Evolutionary conservation across 306 rosid species (phyloP), one percentile per base, ranked within the genome.

Genomic region (Hippophae gyantsensis): DNA sequence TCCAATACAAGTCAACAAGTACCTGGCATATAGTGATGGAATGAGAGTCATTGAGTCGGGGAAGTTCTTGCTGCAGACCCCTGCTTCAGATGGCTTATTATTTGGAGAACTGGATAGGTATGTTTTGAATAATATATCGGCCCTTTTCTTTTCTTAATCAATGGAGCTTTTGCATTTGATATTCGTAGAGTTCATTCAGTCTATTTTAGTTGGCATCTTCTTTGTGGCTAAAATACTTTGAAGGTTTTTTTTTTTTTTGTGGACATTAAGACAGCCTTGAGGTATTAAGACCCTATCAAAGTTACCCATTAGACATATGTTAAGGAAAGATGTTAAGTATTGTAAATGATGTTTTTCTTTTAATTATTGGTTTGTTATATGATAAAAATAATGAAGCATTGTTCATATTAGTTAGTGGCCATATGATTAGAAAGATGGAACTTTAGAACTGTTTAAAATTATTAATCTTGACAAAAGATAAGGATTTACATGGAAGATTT

Each of bases 1-100:
- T 54, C 99, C 99, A 0, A 88, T 92, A 67, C 99, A 92, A 82
- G 99, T 92, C 60, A 86, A 86, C 85, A 92, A 88, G 76, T 71
- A 73, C 64, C 79, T 92, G 77, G 95, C 87, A 55, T 86, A 75
- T 69, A 88, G 95, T 66, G 99, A 92, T 66, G 99, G 99, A 48
- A 92, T 92, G 99, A 76, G 77, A 75, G 83, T 92, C 26, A 69
- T 92, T 46, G 99, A 92, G 72, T 80, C 96, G 54, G 95, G 88
- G 63, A 92, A 84, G 79, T 74, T 86, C 58, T 66, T 79, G 26
- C 44, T 69, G 11, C 94, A 76, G 48, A 42, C 70, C 62, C 85
- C 88, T 61, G 84, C 86, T 61, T 73, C 84, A 8, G 93, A 92
- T 77, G 99, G 94, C 43, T 79, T 72, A 56, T 68, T 88, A 81